Evolutionary conservation across 495 filamentous ascomycete species (phyloP), one percentile per base, ranked within the genome.

Genomic region (Delitschia confertaspora): DNA sequence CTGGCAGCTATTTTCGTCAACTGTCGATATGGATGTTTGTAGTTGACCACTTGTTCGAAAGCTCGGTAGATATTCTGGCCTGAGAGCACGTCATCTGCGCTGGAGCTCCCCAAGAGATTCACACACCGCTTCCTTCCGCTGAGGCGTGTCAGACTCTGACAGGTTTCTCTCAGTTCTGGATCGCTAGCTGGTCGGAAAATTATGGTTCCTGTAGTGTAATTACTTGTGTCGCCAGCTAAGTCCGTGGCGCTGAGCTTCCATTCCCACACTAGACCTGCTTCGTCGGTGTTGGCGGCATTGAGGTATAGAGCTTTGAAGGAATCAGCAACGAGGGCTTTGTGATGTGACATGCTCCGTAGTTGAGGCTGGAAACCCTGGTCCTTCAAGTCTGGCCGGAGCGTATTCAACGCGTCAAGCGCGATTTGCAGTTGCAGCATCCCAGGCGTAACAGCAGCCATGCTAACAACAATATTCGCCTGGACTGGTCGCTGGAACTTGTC

Each of bases 21-120:
- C 0, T 71, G 70, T 0, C 61, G 66, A 42, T 69, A 75, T 1
- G 40, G 18, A 5, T 64, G 55, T 0, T 55, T 58, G 49, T 75
- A 78, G n/a, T 73, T 61, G 0, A 76, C 68, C 20, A 76, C 51
- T 2, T 70, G 61, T 0, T 53, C 37, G 47, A 75, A 75, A 0
- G 56, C 46, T 1, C 51, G 58, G 56, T 76, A 77, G 1, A 75
- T 64, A 33, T 64, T 70, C 2, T 63, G 60, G 0, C 69, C 68
- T 36, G 71, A 69, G 4, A 77, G 49, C 0, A 74, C 60, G 11
- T 73, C 38, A 19, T 29, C 70, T 1, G 56, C 64, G 30, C 68
- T 53, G 20, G 38, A 33, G 40, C 51, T 46, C 3, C 69, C 35
- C 0, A 76, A 49, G 6, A 72, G n/a, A 13, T 57, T 38, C 0